Conservation (phyloP, 495 filamentous ascomycete genomes). For the Margaritispora aquatica region DNA sequence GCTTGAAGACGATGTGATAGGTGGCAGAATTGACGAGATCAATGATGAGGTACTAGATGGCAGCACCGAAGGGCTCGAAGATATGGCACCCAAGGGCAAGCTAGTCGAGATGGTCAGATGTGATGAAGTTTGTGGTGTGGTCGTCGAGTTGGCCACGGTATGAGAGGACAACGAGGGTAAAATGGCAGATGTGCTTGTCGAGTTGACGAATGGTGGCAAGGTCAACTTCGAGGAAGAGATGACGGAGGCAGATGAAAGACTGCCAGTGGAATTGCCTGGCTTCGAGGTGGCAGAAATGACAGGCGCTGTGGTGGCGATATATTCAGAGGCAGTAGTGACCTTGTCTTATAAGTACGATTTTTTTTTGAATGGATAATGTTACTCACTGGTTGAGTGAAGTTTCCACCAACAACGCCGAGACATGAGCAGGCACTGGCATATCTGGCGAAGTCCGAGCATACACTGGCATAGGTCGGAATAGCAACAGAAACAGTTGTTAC, state of each 20-base stretch:
- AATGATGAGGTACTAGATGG: neutral
- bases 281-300: neutral
- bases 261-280: neutral
- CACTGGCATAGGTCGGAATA: conserved; percentile 14
- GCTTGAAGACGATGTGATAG: neutral
- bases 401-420: conserved; percentile 1
- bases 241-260: neutral
- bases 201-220: neutral
- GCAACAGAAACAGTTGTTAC: neutral
- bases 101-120: too few relatives aligned
- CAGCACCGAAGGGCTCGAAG: too few relatives aligned
- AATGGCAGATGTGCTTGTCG: neutral
- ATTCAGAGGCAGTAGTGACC: neutral
- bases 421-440: conserved; percentile 16
- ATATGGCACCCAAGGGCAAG: too few relatives aligned
- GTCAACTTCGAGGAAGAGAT: neutral
- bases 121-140: too few relatives aligned
- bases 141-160: neutral
- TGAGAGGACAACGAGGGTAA: neutral
- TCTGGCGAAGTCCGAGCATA: conserved; percentile 6
- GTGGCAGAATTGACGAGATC: neutral
- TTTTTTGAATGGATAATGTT: neutral
- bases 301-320: neutral
- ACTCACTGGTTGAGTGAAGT: neutral
- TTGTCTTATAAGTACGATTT: neutral